These are phyloP conservation scores for Mollisiaceae sp. DNA, from an alignment of 2,329 filamentous ascomycete species.

Conservation along the genomic window DNA sequence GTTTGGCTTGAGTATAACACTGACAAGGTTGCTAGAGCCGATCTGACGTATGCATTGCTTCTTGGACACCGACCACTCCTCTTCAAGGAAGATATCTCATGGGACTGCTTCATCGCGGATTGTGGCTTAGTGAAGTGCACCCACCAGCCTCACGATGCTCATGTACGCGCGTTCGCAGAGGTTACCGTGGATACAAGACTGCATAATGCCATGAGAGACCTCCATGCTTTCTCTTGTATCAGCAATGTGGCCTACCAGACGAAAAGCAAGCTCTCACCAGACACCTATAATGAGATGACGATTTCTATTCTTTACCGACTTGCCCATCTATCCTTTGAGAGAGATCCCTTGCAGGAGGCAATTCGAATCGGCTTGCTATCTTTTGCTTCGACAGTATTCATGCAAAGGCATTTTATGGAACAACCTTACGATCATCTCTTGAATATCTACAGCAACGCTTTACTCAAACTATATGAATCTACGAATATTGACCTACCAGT, in stretches of 20 bases:
- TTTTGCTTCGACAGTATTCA: neutral
- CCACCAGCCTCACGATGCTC: neutral
- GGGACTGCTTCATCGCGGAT: slow-evolving; percentile 29
- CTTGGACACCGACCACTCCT: slow-evolving; percentile 10
- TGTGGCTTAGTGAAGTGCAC: slow-evolving; percentile 17
- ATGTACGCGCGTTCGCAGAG: neutral
- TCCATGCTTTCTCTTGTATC: slow-evolving; percentile 2
- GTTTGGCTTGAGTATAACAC: neutral
- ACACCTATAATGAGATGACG: neutral
- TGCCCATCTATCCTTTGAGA: neutral
- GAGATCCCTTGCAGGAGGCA: neutral
- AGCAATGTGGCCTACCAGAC: slow-evolving; percentile 4
- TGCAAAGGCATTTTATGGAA: neutral
- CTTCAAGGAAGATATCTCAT: slow-evolving; percentile 14
- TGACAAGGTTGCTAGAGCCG: slow-evolving; percentile 33
- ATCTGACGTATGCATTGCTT: slow-evolving; percentile 15
- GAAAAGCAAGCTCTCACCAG: neutral
- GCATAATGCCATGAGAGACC: neutral
- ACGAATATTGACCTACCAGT: neutral
- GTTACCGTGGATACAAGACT: neutral
- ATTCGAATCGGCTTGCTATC: neutral
- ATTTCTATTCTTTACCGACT: slow-evolving; percentile 4
- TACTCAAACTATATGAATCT: neutral
- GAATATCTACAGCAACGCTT: neutral
- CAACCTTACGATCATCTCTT: neutral